Evolutionary conservation across 176 grass and related monocot genomes (phyloP).

Genomic region (Bonia amplexicaulis): DNA sequence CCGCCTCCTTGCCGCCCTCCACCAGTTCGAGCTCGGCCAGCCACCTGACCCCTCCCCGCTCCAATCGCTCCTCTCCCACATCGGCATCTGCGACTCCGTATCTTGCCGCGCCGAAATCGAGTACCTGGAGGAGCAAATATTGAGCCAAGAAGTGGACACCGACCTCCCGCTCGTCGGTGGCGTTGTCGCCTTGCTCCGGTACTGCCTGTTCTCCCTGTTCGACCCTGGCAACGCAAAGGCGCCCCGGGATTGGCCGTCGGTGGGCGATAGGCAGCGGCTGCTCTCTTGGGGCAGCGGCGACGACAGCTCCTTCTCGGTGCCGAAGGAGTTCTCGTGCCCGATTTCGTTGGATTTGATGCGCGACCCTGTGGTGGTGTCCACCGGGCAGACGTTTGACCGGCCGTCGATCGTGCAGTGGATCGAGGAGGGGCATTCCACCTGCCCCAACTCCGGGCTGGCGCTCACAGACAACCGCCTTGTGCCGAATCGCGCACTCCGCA

Average conservation of each 20-base stretch:
- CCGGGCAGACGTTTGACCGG: constrained; percentile 90
- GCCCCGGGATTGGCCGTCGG: constrained; percentile 20
- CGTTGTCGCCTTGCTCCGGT: constrained; percentile 63
- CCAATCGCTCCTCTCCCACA: constrained; percentile 39
- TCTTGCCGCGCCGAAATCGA: constrained; percentile 69
- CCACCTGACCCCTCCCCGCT: constrained; percentile 39
- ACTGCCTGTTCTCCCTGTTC: constrained; percentile 75
- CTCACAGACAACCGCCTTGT: constrained; percentile 55
- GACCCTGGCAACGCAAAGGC: constrained; percentile 29
- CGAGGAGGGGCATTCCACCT: constrained; percentile 84
- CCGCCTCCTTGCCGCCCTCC: constrained; percentile 45
- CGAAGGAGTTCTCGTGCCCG: constrained; percentile 93
- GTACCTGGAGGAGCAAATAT: constrained; percentile 84
- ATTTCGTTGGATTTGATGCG: constrained; percentile 90
- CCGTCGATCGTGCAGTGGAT: constrained; percentile 93
- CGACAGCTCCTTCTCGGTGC: constrained; percentile 67
- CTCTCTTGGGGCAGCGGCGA: constrained; percentile 51
- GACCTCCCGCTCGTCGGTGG: constrained; percentile 66
- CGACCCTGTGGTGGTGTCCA: constrained; percentile 76
- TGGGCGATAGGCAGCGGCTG: constrained; percentile 38
- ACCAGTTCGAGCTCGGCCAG: constrained; percentile 43
- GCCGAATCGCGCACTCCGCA: constrained; percentile 58
- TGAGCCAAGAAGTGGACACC: constrained; percentile 66
- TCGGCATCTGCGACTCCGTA: constrained; percentile 46
- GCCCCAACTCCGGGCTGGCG: constrained; percentile 73